Evolutionary conservation across 129 eudicot genomes (phyloP), one percentile per base, ranked within the genome.

Genomic region (Flaveria trinervia): DNA sequence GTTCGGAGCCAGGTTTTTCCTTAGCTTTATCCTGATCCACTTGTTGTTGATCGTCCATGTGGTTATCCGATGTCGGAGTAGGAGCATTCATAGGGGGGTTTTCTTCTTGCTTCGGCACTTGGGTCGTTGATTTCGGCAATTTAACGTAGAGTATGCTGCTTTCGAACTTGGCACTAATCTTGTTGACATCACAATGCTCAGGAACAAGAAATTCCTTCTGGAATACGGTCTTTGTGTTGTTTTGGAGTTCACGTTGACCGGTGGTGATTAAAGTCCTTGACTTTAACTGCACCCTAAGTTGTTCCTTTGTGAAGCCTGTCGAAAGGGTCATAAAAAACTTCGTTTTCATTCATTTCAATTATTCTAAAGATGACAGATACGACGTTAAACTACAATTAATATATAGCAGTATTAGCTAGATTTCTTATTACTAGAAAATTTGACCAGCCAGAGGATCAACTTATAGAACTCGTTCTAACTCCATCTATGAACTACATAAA

Each of bases 91-190:
- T 50, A 17, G 70, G 23, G 33, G 48, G 12, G 16, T 75, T 26
- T 61, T 48, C 49, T 45, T 46, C 71, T 46, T 46, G 71, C 16
- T 75, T 64, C 13, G 30, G 50, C 2, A 56, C 81, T 20, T 72
- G 79, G 50, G 78, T 76, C 45, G 78, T 82, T 9, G 81, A 39
- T 50, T 83, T 89, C 7, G 96, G 92, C 23, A 60, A 84, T 67
- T 59, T 86, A 18, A 89, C 73, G 57, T 71, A 70, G 25, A 89
- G 82, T 30, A 83, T 76, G 65, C 84, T 82, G 44, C 71, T 82
- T 60, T 89, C 89, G 60, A 86, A 89, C 46, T 81, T 89, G 10
- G 92, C 96, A 14, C 69, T 82, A 50, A 89, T 87, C 45, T 48
- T 83, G 52, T 22, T 83, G 14, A 56, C 13, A 44, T 84, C 89